These are phyloP conservation scores for Trametes polyzona DNA, from an alignment of 1,284 basidiomycete species.

Conservation along the genomic window DNA sequence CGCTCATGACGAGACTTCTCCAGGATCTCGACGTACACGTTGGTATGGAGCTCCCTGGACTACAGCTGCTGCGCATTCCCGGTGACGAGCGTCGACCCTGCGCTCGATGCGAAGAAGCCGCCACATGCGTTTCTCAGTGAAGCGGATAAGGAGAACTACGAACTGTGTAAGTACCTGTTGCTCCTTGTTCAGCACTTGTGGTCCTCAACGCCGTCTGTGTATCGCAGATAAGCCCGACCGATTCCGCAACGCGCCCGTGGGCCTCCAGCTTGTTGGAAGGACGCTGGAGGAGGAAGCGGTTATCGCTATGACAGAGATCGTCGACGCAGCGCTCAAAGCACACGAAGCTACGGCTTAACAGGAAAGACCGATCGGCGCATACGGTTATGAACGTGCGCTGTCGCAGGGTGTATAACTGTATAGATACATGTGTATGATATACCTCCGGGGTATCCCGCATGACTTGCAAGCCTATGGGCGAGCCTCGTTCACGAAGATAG, in stretches of 20 bases:
- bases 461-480: conserved; percentile 17
- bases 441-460: background rate
- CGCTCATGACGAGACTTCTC: background rate
- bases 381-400: background rate
- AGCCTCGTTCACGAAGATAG: conserved; percentile 80
- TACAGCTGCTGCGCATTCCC: conserved; percentile 73
- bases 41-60: conserved; percentile 72
- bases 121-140: conserved; percentile 41
- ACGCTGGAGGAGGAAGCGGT: conserved; percentile 58
- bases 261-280: conserved; percentile 52
- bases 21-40: conserved; percentile 43
- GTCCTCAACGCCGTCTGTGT: background rate
- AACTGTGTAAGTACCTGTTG: conserved; percentile 50
- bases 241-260: conserved; percentile 51
- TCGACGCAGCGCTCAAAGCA: conserved; percentile 36
- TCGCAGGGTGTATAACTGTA: background rate
- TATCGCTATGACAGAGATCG: conserved; percentile 46
- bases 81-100: conserved; percentile 59
- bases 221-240: conserved; percentile 47
- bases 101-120: conserved; percentile 34
- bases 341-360: background rate
- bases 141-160: conserved; percentile 46
- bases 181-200: background rate
- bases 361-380: too few species aligned
- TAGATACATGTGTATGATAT: background rate